Evolutionary conservation across 495 filamentous ascomycete species (phyloP), one percentile per base, ranked within the genome.

Genomic region (Tuber microsphaerosporum): DNA sequence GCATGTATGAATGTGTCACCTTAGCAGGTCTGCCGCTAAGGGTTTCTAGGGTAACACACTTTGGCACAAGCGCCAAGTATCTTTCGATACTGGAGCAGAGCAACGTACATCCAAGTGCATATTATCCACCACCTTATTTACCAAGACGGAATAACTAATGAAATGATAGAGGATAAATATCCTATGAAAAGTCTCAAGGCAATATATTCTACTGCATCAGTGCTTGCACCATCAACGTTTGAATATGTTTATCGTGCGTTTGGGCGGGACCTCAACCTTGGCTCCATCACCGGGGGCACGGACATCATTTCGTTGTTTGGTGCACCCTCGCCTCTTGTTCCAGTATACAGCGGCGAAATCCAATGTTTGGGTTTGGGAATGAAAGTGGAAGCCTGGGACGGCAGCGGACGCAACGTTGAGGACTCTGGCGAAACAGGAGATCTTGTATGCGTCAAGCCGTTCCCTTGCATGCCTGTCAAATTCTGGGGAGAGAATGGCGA

Each of bases 251-350:
- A 97, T 85, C 81, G 85, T 8, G 91, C 91, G 10, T 94, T 97
- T 78, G 91, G 92, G 16, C 79, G 89, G 2, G 65, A 74, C 48
- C 56, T 83, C 42, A 73, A 83, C 37, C 78, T 83, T 22, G 78
- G 61, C 12, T 82, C 81, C 26, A 83, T 83, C 3, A 83, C 81
- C 6, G 81, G 81, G 26, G 81, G 94, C 43, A 97, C 94, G 3
- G 94, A 97, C 84, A 97, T 99, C 79, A 90, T 97, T 76, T 97
- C 94, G 0, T 87, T 97, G 48, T 99, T 97, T 83, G 94, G 93
- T 75, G 91, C 91, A 0, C 91, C 93, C 0, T 94, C 91, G 72
- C 93, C 93, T 0, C 88, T 97, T 4, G 85, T 92, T n/a, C 93
- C 95, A 1, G 94, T 99, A 41, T 88, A 92, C 81, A 86, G 87